Conservation (phyloP, 1,139 yeast genomes). For the Trichomonascaceae sp. region DNA sequence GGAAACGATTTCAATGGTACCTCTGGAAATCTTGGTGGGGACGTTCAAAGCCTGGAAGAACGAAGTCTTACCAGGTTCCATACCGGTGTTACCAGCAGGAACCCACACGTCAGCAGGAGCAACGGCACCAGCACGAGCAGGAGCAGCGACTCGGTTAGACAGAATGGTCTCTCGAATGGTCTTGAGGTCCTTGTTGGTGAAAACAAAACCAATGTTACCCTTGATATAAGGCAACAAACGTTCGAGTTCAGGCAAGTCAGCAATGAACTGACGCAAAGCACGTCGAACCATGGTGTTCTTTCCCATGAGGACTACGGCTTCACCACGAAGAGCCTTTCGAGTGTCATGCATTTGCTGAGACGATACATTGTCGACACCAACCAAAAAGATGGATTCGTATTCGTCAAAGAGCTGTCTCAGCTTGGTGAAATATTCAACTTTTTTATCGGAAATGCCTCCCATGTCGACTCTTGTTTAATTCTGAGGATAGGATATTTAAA, state of each 20-base stretch:
- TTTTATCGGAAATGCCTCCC: slow-evolving; percentile 99
- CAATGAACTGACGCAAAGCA: slow-evolving; percentile 93
- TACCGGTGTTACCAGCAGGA: slow-evolving; percentile 99
- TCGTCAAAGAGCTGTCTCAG: slow-evolving; percentile 93
- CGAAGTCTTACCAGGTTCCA: slow-evolving; percentile 99
- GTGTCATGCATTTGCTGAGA: slow-evolving; percentile 99
- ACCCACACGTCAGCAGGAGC: slow-evolving; percentile 97
- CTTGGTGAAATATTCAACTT: slow-evolving; percentile 89
- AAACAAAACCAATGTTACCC: slow-evolving; percentile 99
- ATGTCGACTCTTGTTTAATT: slow-evolving; percentile 68
- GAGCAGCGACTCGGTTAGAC: slow-evolving; percentile 98
- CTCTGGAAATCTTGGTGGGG: slow-evolving; percentile 99
- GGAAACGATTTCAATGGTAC: slow-evolving; percentile 98
- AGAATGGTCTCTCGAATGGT: slow-evolving; percentile 80
- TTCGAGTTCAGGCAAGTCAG: slow-evolving; percentile 95
- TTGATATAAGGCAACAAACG: slow-evolving; percentile 88
- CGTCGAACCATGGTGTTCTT: slow-evolving; percentile 99
- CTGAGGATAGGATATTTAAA: slow-evolving; percentile 95
- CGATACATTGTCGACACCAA: slow-evolving; percentile 99
- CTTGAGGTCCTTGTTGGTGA: slow-evolving; percentile 96
- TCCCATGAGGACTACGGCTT: slow-evolving; percentile 97
- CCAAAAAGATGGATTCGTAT: slow-evolving; percentile 96
- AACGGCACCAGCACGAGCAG: slow-evolving; percentile 99
- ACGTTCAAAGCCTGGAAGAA: slow-evolving; percentile 99
- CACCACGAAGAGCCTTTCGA: slow-evolving; percentile 94